Percentiles rank a stretch among this genome's conserved stretches.
These are phyloP conservation scores for Irpex sp. DNA, from an alignment of 1,284 basidiomycete species.

Conservation along the genomic window DNA sequence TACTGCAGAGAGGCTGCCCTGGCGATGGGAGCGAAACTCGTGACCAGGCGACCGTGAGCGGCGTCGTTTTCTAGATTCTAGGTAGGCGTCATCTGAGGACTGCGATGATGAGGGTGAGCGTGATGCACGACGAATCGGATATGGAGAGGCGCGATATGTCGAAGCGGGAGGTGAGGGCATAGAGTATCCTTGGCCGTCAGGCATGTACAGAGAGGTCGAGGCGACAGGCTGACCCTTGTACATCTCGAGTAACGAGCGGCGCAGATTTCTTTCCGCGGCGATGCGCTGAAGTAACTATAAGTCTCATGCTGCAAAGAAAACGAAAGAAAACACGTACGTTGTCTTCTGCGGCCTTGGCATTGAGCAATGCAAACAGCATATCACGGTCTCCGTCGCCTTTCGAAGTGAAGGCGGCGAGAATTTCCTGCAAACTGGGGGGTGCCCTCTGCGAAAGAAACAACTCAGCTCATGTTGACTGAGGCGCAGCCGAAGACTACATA, in stretches of 20 bases:
- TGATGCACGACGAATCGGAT: conserved; percentile 16
- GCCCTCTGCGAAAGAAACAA: conserved; percentile 43
- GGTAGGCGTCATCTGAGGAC: conserved; percentile 10
- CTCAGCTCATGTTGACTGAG: conserved; percentile 19
- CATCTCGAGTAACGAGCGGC: conserved; percentile 65
- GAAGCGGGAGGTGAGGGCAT: conserved; percentile 27
- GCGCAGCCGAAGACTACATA: conserved; percentile 24
- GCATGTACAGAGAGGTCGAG: conserved; percentile 15
- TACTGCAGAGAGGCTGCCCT: not conserved
- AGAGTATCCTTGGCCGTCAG: conserved; percentile 18
- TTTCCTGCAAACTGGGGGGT: conserved; percentile 79
- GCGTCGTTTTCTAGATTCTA: conserved; percentile 25
- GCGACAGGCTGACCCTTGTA: conserved; percentile 28
- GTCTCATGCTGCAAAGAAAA: conserved; percentile 13
- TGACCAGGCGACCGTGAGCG: conserved; percentile 25
- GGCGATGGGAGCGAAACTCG: conserved; percentile 13
- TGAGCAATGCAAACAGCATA: conserved; percentile 83
- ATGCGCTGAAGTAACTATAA: conserved; percentile 46
- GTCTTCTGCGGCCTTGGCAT: conserved; percentile 87
- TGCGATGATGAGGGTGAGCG: conserved; percentile 18
- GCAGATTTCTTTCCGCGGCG: conserved; percentile 63
- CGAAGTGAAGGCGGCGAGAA: conserved; percentile 77
- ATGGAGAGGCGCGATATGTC: conserved; percentile 24
- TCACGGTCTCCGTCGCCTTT: conserved; percentile 89
- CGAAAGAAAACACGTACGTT: conserved; percentile 47